phyloP scores from a whole-genome alignment of 108 stramenopile species.

The Pseudonitzschia delicatissima region DNA sequence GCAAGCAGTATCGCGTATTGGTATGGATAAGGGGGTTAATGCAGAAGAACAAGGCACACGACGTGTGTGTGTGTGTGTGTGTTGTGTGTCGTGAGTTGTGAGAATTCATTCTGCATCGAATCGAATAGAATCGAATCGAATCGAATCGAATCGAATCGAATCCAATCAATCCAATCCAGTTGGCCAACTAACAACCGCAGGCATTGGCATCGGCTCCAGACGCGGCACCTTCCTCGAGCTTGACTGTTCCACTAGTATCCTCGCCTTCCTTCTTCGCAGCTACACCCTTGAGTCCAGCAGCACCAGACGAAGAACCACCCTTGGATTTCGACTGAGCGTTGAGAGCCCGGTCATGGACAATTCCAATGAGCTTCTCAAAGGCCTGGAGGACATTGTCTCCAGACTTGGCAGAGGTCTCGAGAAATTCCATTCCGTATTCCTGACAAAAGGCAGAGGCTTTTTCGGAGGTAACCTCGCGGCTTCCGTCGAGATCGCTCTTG shows the following conservation, averaged over 20 bases:
- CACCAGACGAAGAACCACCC: conserved; percentile 37
- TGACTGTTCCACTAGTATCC: conserved; percentile 25
- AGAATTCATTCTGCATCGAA: background rate
- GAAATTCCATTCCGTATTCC: conserved; percentile 84
- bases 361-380: conserved; percentile 84
- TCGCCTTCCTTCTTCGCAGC: background rate
- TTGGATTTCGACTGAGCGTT: conserved; percentile 46
- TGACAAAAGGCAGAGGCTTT: conserved; percentile 79
- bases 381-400: conserved; percentile 79
- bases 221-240: conserved; percentile 36
- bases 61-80: too few relatives aligned
- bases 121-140: background rate
- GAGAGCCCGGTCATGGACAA: conserved; percentile 81
- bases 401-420: conserved; percentile 78
- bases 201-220: conserved; percentile 31
- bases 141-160: background rate
- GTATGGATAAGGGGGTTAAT: too few relatives aligned
- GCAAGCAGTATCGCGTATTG: too few relatives aligned
- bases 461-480: conserved; percentile 70
- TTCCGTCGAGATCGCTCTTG: conserved; percentile 78
- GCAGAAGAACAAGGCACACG: too few relatives aligned
- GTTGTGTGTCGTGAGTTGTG: too few relatives aligned
- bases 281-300: background rate
- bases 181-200: conserved; percentile 49
- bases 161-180: background rate